A percentile compares a stretch with the other conserved stretches of the same genome.
Evolutionary conservation across 108 stramenopile genomes (phyloP).

Genomic region (Skeletonema menzelii): DNA sequence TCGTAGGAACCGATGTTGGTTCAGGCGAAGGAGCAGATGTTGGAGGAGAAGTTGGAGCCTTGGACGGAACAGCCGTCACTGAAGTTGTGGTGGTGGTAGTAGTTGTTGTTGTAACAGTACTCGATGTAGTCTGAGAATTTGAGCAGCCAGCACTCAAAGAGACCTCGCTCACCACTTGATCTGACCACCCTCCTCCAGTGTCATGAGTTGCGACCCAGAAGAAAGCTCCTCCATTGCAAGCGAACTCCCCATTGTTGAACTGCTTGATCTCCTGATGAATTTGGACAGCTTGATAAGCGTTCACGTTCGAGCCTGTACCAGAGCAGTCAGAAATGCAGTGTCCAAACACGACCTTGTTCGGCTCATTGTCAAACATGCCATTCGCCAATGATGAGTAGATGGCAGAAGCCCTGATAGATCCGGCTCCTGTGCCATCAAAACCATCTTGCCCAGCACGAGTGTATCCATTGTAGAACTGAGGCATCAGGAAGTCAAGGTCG

Average conservation of each 20-base stretch:
- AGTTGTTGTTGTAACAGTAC: background rate
- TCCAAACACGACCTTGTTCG: constrained; percentile 55
- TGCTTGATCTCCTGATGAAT: constrained; percentile 32
- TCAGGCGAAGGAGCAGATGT: background rate
- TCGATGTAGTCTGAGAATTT: constrained; percentile 9
- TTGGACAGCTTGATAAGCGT: constrained; percentile 33
- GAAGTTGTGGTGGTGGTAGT: background rate
- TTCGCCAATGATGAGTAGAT: constrained; percentile 43
- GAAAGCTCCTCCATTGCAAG: constrained; percentile 60
- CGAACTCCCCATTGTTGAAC: constrained; percentile 26
- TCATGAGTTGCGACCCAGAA: constrained; percentile 60
- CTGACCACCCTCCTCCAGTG: constrained; percentile 46
- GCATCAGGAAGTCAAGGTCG: constrained; percentile 56
- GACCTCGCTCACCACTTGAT: constrained; percentile 13
- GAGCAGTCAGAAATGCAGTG: constrained; percentile 60
- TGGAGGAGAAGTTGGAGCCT: background rate
- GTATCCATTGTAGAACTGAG: constrained; percentile 62
- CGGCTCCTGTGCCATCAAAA: constrained; percentile 21
- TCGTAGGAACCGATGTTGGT: background rate
- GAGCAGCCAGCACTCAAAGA: background rate
- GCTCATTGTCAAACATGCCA: constrained; percentile 50
- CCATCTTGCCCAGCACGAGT: constrained; percentile 47
- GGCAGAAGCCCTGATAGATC: constrained; percentile 10
- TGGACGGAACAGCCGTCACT: background rate
- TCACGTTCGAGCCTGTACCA: constrained; percentile 37